Percentiles rank a stretch among this genome's conserved stretches.
These are phyloP conservation scores for Ascocoryne sarcoides DNA, from an alignment of 2,329 filamentous ascomycete species.

Conservation along the genomic window DNA sequence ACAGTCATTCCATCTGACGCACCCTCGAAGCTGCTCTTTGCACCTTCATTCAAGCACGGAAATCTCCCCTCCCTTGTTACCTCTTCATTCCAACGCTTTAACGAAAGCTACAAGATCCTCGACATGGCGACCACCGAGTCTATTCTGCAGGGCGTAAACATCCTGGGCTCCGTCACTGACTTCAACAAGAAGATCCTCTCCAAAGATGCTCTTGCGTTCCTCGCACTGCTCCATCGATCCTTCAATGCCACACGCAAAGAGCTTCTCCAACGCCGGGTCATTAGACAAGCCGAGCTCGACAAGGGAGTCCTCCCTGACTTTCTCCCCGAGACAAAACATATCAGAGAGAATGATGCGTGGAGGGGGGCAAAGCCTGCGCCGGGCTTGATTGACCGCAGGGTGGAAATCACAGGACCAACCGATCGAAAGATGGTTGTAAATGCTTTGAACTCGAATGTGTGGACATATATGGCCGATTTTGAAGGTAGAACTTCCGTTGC, in stretches of 20 bases:
- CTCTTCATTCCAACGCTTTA: conserved; percentile 3
- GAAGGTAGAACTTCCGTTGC: conserved; percentile 55
- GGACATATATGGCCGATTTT: conserved; percentile 99
- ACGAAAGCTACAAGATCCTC: background rate
- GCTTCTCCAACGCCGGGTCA: conserved; percentile 76
- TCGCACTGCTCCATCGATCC: conserved; percentile 87
- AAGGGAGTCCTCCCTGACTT: conserved; percentile 85
- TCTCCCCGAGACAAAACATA: conserved; percentile 88
- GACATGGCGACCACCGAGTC: conserved; percentile 62
- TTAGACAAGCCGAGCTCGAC: conserved; percentile 89
- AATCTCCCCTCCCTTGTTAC: background rate
- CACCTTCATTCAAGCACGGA: background rate
- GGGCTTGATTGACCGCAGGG: conserved; percentile 82
- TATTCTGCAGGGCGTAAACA: conserved; percentile 79
- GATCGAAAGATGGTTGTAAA: conserved; percentile 99
- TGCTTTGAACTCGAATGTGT: conserved; percentile 89
- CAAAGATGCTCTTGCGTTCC: conserved; percentile 81
- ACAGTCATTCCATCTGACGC: too few species aligned
- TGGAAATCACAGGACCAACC: conserved; percentile 95
- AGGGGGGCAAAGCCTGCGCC: conserved; percentile 85
- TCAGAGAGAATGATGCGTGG: conserved; percentile 91
- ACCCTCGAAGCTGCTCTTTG: too few species aligned
- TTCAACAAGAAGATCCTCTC: conserved; percentile 84
- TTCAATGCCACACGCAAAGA: conserved; percentile 86
- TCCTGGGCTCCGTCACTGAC: conserved; percentile 72